These are phyloP conservation scores for Neostapfia colusana DNA, from an alignment of 176 grass and related monocot species.

Conservation along the genomic window DNA sequence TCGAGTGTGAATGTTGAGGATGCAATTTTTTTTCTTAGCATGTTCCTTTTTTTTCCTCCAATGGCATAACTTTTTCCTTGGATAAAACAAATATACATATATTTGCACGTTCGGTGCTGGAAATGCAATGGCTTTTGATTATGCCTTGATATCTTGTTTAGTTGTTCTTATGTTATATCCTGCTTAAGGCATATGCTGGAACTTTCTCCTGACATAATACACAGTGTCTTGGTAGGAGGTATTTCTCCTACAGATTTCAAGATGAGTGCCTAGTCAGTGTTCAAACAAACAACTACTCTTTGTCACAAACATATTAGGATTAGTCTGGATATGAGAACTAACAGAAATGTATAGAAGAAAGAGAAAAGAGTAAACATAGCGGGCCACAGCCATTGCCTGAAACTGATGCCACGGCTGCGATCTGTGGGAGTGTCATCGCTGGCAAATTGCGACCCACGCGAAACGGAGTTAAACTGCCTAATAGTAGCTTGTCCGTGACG, in stretches of 20 bases:
- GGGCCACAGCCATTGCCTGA: not conserved
- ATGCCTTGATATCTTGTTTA: not conserved
- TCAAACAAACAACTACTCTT: no score
- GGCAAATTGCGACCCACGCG: not conserved
- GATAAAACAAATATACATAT: not conserved
- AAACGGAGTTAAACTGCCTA: not conserved
- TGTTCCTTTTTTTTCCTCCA: not conserved
- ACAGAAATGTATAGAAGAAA: no score
- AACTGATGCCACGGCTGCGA: not conserved
- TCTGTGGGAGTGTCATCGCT: not conserved
- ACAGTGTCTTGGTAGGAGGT: not conserved
- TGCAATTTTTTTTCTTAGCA: not conserved
- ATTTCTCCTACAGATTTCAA: not conserved
- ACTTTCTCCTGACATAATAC: not conserved
- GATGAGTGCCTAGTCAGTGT: not conserved
- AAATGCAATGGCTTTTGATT: not conserved
- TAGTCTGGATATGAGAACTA: no score
- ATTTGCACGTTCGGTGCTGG: not conserved
- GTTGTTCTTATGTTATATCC: not conserved
- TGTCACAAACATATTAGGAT: no score
- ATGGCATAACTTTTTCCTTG: not conserved
- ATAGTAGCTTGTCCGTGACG: constrained; percentile 14
- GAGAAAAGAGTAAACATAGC: not conserved
- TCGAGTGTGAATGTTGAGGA: not conserved
- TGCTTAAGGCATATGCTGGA: not conserved